Conservation (phyloP, 371 early-diverging fungal genomes). For the Syncephalis plumigaleata region DNA sequence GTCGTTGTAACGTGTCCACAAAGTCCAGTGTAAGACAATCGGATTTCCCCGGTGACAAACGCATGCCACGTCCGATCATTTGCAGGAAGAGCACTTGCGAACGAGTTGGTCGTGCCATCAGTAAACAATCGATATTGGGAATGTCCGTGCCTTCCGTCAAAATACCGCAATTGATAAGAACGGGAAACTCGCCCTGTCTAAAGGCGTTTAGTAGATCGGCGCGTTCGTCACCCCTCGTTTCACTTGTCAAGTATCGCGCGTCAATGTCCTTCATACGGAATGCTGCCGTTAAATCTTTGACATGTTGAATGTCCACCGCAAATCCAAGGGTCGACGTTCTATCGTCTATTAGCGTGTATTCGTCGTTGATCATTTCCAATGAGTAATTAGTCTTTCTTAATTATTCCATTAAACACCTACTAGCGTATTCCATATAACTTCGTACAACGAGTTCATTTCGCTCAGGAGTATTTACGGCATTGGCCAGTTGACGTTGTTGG, state of each 20-base stretch:
- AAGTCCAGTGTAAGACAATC: constrained; percentile 80
- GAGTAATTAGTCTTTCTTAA: neutral
- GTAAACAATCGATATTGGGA: constrained; percentile 69
- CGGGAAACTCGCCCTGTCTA: constrained; percentile 38
- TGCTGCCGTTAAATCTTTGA: constrained; percentile 24
- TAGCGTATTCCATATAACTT: constrained; percentile 35
- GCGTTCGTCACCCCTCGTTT: constrained; percentile 31
- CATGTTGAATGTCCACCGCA: constrained; percentile 70
- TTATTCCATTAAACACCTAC: constrained; percentile 10
- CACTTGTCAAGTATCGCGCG: constrained; percentile 44
- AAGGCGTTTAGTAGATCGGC: constrained; percentile 36
- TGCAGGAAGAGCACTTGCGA: constrained; percentile 73
- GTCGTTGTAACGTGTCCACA: constrained; percentile 37
- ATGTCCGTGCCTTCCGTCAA: constrained; percentile 81
- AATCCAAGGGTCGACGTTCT: constrained; percentile 66
- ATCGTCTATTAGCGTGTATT: too few relatives aligned
- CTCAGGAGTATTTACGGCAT: constrained; percentile 33
- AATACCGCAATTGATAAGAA: constrained; percentile 82
- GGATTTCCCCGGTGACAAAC: constrained; percentile 38
- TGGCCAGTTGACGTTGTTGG: constrained; percentile 25
- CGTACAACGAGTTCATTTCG: constrained; percentile 52
- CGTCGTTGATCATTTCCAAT: too few relatives aligned
- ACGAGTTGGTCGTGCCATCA: constrained; percentile 78
- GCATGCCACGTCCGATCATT: constrained; percentile 89
- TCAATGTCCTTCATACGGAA: constrained; percentile 39